Percentiles rank a stretch among this genome's conserved stretches.
Conservation (phyloP, 805 yeast genomes). For the Starmerella apis region DNA sequence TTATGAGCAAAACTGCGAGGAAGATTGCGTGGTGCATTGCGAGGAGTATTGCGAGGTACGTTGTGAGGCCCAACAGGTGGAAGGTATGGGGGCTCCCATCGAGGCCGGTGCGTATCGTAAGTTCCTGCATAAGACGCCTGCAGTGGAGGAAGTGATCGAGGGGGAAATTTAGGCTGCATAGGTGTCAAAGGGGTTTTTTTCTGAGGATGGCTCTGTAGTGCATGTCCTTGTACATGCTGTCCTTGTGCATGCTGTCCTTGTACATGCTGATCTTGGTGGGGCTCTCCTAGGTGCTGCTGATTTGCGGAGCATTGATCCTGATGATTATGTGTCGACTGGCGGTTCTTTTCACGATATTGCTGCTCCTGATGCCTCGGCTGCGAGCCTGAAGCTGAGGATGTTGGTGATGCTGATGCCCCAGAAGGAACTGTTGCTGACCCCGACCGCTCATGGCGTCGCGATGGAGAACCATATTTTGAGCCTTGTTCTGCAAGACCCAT, state of each 20-base stretch:
- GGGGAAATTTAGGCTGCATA: not conserved
- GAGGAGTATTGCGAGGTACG: no score
- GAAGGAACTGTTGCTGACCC: not conserved
- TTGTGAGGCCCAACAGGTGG: not conserved
- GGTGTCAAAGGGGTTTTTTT: not conserved
- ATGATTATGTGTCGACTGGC: not conserved
- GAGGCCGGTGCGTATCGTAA: not conserved
- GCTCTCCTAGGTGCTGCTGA: not conserved
- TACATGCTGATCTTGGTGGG: not conserved
- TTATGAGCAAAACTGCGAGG: no score
- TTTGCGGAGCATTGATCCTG: not conserved
- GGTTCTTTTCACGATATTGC: not conserved
- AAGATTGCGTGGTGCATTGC: no score
- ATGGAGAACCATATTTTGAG: no score
- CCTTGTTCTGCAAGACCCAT: not conserved
- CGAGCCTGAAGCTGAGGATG: not conserved
- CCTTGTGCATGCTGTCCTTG: not conserved
- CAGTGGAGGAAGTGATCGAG: not conserved
- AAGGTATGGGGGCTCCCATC: not conserved
- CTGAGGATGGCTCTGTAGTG: not conserved
- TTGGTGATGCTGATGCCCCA: not conserved
- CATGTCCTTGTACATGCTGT: no score
- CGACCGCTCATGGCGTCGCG: no score
- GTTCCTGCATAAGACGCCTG: not conserved
- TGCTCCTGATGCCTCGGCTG: conserved; percentile 4